Evolutionary conservation across 2,329 filamentous ascomycete genomes (phyloP).

Genomic region (Colletotrichum chlorophyti): DNA sequence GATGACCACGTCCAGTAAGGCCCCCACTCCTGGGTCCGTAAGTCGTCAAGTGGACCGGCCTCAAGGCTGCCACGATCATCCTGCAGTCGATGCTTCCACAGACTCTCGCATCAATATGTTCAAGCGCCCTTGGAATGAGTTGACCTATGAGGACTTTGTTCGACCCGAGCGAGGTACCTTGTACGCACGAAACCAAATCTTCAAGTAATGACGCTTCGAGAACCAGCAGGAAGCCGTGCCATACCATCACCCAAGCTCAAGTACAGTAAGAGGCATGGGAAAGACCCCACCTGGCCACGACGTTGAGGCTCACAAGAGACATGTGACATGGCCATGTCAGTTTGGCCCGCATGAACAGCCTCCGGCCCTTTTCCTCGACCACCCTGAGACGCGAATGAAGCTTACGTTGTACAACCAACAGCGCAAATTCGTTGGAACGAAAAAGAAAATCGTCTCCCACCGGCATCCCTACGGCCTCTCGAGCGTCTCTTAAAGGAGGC

Average conservation of each 20-base stretch:
- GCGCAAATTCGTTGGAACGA: too few relatives aligned
- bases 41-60: neutral
- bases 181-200: too few relatives aligned
- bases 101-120: neutral
- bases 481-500: too few relatives aligned
- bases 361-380: neutral
- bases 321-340: slow-evolving; percentile 6
- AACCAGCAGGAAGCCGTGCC: too few relatives aligned
- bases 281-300: slow-evolving; percentile 9
- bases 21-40: neutral
- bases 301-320: slow-evolving; percentile 14
- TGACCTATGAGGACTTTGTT: neutral
- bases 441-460: too few relatives aligned
- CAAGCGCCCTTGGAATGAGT: neutral
- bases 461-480: too few relatives aligned
- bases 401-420: too few relatives aligned
- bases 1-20: slow-evolving; percentile 1
- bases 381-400: slow-evolving; percentile 12
- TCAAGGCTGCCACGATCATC: neutral
- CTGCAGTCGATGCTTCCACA: neutral
- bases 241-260: too few relatives aligned
- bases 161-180: neutral
- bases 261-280: too few relatives aligned
- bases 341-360: slow-evolving; percentile 10
- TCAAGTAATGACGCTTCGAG: too few relatives aligned